Conservation (phyloP, 1,284 basidiomycete species). For the Neonothopanus nambi region DNA sequence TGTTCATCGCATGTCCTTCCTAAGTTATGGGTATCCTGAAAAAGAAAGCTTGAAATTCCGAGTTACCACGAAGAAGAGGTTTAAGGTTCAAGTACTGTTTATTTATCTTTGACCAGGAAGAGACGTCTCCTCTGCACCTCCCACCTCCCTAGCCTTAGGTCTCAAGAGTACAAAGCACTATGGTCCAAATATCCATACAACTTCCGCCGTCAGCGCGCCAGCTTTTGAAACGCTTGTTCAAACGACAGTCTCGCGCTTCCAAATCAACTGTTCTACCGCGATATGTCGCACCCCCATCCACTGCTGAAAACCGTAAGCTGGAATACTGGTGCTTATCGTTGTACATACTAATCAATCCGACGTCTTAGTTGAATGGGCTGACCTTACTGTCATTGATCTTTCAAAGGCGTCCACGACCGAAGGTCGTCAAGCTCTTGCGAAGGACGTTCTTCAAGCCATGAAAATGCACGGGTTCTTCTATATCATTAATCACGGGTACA, state of each 20-base stretch:
- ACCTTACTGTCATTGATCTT: slow-evolving; percentile 68
- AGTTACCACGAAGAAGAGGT: too few relatives aligned
- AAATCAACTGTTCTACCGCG: background rate
- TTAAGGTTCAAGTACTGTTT: too few relatives aligned
- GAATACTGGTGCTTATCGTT: background rate
- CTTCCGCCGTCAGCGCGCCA: too few relatives aligned
- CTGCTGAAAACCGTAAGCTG: slow-evolving; percentile 1
- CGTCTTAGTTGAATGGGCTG: slow-evolving; percentile 45
- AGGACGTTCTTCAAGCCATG: slow-evolving; percentile 58
- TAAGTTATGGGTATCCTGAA: too few relatives aligned
- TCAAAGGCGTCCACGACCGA: slow-evolving; percentile 47
- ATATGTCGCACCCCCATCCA: slow-evolving; percentile 7
- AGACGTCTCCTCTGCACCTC: too few relatives aligned
- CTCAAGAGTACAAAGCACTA: too few relatives aligned
- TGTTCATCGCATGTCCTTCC: too few relatives aligned
- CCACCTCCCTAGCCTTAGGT: too few relatives aligned
- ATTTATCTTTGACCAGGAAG: too few relatives aligned
- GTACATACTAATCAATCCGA: background rate
- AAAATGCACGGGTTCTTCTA: slow-evolving; percentile 64
- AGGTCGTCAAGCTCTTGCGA: slow-evolving; percentile 46
- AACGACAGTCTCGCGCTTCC: background rate
- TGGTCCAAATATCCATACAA: too few relatives aligned
- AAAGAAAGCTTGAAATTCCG: too few relatives aligned
- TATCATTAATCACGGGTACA: slow-evolving; percentile 59
- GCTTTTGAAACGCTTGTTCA: too few relatives aligned